Evolutionary conservation across 2,329 filamentous ascomycete species (phyloP).

Genomic region (Colletotrichum eremochloae): DNA sequence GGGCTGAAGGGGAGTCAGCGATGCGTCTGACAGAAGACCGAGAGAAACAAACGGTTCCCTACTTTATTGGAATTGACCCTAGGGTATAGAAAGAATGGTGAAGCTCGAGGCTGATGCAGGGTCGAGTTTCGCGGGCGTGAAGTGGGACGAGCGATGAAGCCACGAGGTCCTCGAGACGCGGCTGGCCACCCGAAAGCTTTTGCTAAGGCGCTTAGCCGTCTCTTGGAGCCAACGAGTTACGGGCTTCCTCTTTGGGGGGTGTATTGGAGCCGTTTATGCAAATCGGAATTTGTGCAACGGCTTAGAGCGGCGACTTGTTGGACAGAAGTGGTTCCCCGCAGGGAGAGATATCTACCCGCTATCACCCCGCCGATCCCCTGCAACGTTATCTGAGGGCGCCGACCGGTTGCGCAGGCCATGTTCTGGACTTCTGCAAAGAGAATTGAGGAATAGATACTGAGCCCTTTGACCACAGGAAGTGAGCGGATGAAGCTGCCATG

Average conservation of each 20-base stretch:
- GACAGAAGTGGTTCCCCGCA: constrained; percentile 22
- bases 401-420: constrained; percentile 22
- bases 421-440: not conserved
- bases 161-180: constrained; percentile 4
- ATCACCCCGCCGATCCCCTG: not conserved
- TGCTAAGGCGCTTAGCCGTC: constrained; percentile 9
- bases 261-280: not conserved
- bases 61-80: not conserved
- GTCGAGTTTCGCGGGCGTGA: not conserved
- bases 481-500: not conserved
- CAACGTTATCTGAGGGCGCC: not conserved
- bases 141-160: constrained; percentile 2
- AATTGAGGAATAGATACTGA: no score
- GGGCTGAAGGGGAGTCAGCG: not conserved
- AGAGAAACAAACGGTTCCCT: not conserved
- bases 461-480: not conserved
- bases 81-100: not conserved
- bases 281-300: not conserved
- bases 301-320: constrained; percentile 18
- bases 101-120: not conserved
- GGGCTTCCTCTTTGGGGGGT: constrained; percentile 12
- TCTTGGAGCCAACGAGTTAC: not conserved
- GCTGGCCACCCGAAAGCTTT: not conserved
- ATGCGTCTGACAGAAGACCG: no score
- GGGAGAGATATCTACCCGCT: constrained; percentile 35